Evolutionary conservation across 768 basidiomycete genomes (phyloP).

Genomic region (Lactarius akahatsu): DNA sequence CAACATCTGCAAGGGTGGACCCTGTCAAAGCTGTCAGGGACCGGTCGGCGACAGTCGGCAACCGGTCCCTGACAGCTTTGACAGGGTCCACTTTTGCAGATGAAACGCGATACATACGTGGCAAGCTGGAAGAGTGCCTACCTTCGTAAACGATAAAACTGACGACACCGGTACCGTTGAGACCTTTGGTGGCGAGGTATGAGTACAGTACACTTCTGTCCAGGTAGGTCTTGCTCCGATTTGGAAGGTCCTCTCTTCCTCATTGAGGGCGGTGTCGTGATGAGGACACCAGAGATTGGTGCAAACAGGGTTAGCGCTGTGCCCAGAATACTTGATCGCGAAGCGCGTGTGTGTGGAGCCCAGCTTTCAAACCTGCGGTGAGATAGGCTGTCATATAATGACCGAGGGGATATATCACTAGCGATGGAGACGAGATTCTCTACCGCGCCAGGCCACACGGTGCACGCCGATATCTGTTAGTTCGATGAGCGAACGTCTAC

Average conservation of each 20-base stretch:
- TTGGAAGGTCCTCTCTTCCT: slow-evolving; percentile 3
- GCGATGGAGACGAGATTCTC: slow-evolving; percentile 1
- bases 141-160: not conserved
- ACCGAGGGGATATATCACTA: not conserved
- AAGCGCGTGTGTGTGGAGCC: not conserved
- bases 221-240: slow-evolving; percentile 27
- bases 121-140: not conserved
- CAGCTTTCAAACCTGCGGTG: not conserved
- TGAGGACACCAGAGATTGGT: slow-evolving; percentile 30
- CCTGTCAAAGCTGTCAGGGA: no score
- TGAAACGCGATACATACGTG: no score
- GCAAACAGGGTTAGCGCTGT: slow-evolving; percentile 26
- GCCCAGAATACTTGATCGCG: slow-evolving; percentile 30
- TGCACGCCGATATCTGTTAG: slow-evolving; percentile 5
- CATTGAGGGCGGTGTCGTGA: slow-evolving; percentile 19
- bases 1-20: no score
- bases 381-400: not conserved
- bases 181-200: slow-evolving; percentile 13
- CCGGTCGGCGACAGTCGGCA: no score
- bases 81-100: no score
- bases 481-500: not conserved
- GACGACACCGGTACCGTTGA: slow-evolving; percentile 26
- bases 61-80: no score
- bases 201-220: slow-evolving; percentile 31
- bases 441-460: slow-evolving; percentile 1